A percentile compares a stretch with the other conserved stretches of the same genome.
Evolutionary conservation across 2,329 filamentous ascomycete genomes (phyloP).

Genomic region (Fusarium beomiforme): DNA sequence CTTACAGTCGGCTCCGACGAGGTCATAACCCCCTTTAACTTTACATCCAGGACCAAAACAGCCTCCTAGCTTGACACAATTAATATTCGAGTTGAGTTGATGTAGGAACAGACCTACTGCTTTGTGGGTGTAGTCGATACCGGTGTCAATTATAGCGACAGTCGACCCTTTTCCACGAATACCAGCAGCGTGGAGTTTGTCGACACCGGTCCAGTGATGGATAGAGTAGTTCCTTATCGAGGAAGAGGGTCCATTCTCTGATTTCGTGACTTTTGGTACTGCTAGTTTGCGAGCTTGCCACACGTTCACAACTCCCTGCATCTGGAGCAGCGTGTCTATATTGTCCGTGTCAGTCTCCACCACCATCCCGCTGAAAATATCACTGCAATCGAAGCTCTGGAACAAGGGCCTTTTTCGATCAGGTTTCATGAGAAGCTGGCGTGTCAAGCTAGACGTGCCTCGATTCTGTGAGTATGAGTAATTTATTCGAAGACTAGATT

Average conservation of each 20-base stretch:
- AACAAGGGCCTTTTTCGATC: conserved; percentile 31
- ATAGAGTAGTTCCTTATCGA: conserved; percentile 46
- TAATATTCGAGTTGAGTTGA: not conserved
- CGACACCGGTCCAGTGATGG: conserved; percentile 53
- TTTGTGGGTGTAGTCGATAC: conserved; percentile 53
- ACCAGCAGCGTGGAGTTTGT: conserved; percentile 50
- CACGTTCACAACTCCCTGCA: conserved; percentile 50
- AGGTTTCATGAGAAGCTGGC: conserved; percentile 35
- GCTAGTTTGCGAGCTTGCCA: conserved; percentile 48
- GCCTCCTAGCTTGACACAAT: conserved; percentile 47
- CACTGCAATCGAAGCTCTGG: conserved; percentile 47
- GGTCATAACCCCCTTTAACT: conserved; percentile 51
- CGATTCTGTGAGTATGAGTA: conserved; percentile 31
- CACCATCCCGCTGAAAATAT: conserved; percentile 50
- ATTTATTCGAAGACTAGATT: not conserved
- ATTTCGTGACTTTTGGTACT: conserved; percentile 29
- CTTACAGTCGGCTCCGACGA: conserved; percentile 49
- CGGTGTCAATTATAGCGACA: conserved; percentile 53
- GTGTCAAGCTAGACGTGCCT: conserved; percentile 29
- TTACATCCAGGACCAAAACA: conserved; percentile 54
- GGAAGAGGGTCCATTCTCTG: conserved; percentile 17
- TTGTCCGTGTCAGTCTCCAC: conserved; percentile 48
- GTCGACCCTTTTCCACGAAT: conserved; percentile 51
- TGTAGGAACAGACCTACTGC: conserved; percentile 39
- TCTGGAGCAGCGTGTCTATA: conserved; percentile 44